Evolutionary conservation across 2,329 filamentous ascomycete genomes (phyloP).

Genomic region (Aspergillus awamori): DNA sequence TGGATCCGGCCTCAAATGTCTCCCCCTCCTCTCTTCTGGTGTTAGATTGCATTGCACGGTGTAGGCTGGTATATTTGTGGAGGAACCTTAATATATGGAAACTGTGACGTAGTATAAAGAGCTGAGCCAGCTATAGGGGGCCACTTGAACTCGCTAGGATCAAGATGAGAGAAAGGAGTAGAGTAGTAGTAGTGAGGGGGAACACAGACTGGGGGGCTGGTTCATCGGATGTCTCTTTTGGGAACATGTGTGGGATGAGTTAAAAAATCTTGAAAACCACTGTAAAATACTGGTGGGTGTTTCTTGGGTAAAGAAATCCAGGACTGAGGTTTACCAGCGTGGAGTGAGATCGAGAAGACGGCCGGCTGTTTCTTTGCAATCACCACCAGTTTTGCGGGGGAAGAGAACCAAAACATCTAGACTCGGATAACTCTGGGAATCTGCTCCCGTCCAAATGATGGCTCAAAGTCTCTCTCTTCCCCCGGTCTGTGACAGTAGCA

Average conservation of each 20-base stretch:
- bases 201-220: not conserved
- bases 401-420: too few species aligned
- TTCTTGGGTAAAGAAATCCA: not conserved
- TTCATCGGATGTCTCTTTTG: not conserved
- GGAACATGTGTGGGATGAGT: not conserved
- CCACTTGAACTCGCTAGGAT: not conserved
- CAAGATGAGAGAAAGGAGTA: not conserved
- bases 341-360: too few species aligned
- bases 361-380: too few species aligned
- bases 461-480: too few species aligned
- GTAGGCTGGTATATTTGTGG: not conserved
- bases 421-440: too few species aligned
- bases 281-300: not conserved
- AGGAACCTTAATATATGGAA: constrained; percentile 1
- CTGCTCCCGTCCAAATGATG: too few species aligned
- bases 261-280: not conserved
- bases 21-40: not conserved
- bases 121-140: not conserved
- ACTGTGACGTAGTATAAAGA: not conserved
- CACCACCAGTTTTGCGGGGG: too few species aligned
- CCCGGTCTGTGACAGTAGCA: too few species aligned
- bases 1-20: not conserved
- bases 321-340: too few species aligned
- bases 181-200: not conserved
- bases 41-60: not conserved